Evolutionary conservation across 139 green algal species (phyloP).

Genomic region (Micractinium conductrix): DNA sequence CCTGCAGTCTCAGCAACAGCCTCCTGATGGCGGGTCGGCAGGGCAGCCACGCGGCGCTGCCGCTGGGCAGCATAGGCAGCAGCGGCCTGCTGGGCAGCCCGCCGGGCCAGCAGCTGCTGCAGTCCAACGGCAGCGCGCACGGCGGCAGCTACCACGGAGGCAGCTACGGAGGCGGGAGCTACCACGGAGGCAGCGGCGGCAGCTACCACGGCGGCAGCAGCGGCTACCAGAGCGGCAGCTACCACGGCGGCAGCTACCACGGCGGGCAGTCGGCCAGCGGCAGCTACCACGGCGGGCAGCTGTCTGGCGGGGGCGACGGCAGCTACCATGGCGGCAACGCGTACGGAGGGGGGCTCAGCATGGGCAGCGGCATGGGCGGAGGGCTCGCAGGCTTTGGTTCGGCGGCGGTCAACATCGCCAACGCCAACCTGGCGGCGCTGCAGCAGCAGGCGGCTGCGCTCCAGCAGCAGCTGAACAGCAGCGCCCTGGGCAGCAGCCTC

Average conservation of each 20-base stretch:
- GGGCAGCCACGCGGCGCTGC: conserved; percentile 27
- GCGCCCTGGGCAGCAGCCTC: neutral
- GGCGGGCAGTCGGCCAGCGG: neutral
- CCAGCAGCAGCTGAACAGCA: conserved; percentile 21
- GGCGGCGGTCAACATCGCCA: conserved; percentile 1
- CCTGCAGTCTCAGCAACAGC: neutral
- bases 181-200: conserved; percentile 4
- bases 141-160: conserved; percentile 10
- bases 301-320: neutral
- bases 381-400: conserved; percentile 11
- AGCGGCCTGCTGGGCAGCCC: conserved; percentile 2
- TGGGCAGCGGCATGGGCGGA: conserved; percentile 5
- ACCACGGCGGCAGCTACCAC: conserved; percentile 18
- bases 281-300: conserved; percentile 25
- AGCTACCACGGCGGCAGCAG: neutral
- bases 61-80: neutral
- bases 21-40: neutral
- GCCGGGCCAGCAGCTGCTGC: conserved; percentile 29
- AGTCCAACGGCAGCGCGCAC: conserved; percentile 1
- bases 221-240: neutral
- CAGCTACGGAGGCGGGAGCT: neutral
- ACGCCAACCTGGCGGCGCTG: conserved; percentile 18
- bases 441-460: conserved; percentile 23
- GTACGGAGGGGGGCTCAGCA: neutral
- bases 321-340: neutral